phyloP scores from a whole-genome alignment of 2,329 filamentous ascomycete genomes.

The Xylaria sp. region DNA sequence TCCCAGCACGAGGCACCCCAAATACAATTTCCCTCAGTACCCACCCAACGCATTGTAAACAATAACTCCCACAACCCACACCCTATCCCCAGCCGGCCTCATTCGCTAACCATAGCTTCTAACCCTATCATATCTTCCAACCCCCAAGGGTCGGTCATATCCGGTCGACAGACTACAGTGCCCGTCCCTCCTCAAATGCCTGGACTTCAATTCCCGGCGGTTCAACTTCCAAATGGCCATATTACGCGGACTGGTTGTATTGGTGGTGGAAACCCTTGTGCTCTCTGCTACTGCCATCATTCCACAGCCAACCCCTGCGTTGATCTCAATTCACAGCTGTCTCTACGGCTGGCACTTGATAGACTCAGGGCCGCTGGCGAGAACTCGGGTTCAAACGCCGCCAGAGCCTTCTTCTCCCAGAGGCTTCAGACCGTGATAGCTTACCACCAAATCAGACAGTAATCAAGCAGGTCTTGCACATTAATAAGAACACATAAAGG shows the following conservation, averaged over 20 bases:
- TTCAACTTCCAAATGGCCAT: slow-evolving; percentile 30
- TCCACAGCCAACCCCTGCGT: slow-evolving; percentile 38
- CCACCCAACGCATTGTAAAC: slow-evolving; percentile 19
- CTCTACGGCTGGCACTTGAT: slow-evolving; percentile 48
- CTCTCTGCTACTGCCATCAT: slow-evolving; percentile 40
- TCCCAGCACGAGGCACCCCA: slow-evolving; percentile 3
- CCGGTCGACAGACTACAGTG: slow-evolving; percentile 11
- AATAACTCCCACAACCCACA: slow-evolving; percentile 12
- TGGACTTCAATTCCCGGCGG: slow-evolving; percentile 6
- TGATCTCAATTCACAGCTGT: slow-evolving; percentile 44
- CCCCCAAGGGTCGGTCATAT: background rate
- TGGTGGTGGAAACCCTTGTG: slow-evolving; percentile 37
- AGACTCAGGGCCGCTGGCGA: slow-evolving; percentile 39
- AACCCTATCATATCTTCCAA: slow-evolving; percentile 10
- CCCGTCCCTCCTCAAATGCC: background rate
- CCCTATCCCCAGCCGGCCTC: slow-evolving; percentile 13
- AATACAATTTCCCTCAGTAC: slow-evolving; percentile 12
- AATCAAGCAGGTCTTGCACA: slow-evolving; percentile 2
- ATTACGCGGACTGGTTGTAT: slow-evolving; percentile 26
- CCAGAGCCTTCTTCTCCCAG: slow-evolving; percentile 27
- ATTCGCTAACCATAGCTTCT: slow-evolving; percentile 16
- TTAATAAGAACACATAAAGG: background rate
- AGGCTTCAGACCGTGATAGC: slow-evolving; percentile 36
- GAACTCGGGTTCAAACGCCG: slow-evolving; percentile 10
- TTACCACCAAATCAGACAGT: slow-evolving; percentile 5